Base-by-base conservation (phyloP, 2,329 filamentous ascomycete genomes). In the Lachnum nothofagi region DNA sequence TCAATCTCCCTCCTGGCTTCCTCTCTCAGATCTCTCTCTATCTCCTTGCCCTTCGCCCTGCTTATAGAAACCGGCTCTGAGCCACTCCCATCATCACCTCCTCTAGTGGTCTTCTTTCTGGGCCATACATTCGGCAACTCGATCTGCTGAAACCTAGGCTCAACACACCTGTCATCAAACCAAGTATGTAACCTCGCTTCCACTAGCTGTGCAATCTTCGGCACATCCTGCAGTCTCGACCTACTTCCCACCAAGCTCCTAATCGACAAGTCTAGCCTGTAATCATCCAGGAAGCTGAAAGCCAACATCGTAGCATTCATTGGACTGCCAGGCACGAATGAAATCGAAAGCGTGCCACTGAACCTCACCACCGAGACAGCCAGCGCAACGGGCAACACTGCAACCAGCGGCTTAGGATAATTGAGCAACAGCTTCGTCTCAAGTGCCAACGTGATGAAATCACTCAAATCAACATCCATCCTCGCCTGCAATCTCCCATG, bases 401-500 rank as follows among this genome's bases (percentile, higher is more conserved):
- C 93, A 5, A 90, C 88, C 46, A 89, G 75, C 6, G 88, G 88
- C 65, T 91, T 94, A 0, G 93, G 93, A 66, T 95, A 98, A 69
- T 98, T 98, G 48, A 98, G 77, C 41, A 95, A 77, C 54, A 98
- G 73, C 60, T 93, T 95, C 3, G 93, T 98, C 72, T 98, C 93
- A 22, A 98, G 77, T 0, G 90, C 93, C 46, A 98, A 74, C 0
- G 93, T 98, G 51, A 98, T 88, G 69, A 95, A 91, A 69, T 98
- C 93, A 68, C 87, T 93, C 50, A 98, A 72, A 67, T 98, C 93
- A 29, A 98, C 91, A 67, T 98, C 93, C 88, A 98, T 95, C 51
- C 91, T 76, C 1, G 93, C 93, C 68, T 98, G 93, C 17, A 98
- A 74, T 33, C 91, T 78, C 0, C 85, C 85, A 19, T 89, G 88